Conservation (phyloP, 768 basidiomycete species). For the Scleroderma bovista region DNA sequence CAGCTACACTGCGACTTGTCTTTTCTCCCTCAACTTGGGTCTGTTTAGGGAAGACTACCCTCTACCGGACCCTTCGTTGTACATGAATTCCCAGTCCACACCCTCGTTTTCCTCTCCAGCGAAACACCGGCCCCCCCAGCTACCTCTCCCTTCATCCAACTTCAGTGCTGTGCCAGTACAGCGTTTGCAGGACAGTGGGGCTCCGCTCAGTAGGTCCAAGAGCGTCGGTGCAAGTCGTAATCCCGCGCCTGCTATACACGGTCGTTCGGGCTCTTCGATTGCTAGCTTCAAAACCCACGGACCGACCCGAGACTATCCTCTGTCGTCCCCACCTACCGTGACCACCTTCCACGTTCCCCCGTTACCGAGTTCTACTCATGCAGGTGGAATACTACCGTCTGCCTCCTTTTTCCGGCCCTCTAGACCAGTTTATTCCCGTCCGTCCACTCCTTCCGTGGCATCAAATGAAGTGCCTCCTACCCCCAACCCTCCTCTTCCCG, state of each 20-base stretch:
- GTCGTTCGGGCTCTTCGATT: slow-evolving; percentile 6
- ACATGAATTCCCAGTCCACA: slow-evolving; percentile 2
- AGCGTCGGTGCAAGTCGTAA: slow-evolving; percentile 5
- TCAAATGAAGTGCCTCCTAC: slow-evolving; percentile 29
- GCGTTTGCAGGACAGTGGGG: slow-evolving; percentile 7
- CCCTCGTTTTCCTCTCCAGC: slow-evolving; percentile 8
- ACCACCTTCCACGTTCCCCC: slow-evolving; percentile 20
- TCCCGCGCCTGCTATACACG: slow-evolving; percentile 1
- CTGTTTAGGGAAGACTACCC: too few species aligned
- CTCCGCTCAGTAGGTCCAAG: slow-evolving; percentile 5
- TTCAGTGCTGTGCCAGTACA: slow-evolving; percentile 11
- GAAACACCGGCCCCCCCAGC: slow-evolving; percentile 8
- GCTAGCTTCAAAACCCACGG: slow-evolving; percentile 13
- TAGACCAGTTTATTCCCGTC: slow-evolving; percentile 48
- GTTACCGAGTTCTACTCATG: slow-evolving; percentile 46
- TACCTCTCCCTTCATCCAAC: slow-evolving; percentile 12
- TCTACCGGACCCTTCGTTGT: too few species aligned
- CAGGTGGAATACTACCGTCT: slow-evolving; percentile 71
- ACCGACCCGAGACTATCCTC: slow-evolving; percentile 14
- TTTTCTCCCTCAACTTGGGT: not conserved
- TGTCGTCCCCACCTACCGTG: slow-evolving; percentile 24
- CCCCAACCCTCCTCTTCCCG: slow-evolving; percentile 18
- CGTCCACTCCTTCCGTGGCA: slow-evolving; percentile 29
- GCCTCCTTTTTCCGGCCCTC: slow-evolving; percentile 75
- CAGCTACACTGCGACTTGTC: not conserved